Evolutionary conservation across 768 basidiomycete genomes (phyloP).

Genomic region (Boletus patriciae): DNA sequence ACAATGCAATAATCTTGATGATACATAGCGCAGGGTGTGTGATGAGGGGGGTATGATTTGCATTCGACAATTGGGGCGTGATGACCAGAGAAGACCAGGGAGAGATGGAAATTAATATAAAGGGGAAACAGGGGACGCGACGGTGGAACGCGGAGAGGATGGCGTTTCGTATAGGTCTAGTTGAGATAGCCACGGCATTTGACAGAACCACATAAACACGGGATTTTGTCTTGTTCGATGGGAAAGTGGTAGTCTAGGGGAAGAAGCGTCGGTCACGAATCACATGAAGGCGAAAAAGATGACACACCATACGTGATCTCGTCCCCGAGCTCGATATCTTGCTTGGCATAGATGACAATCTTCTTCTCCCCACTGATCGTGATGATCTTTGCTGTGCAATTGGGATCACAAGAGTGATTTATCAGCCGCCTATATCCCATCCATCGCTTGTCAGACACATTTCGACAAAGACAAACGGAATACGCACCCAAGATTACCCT

Average conservation of each 20-base stretch:
- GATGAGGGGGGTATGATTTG: conserved; percentile 27
- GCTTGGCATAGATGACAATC: conserved; percentile 99
- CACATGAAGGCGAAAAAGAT: not conserved
- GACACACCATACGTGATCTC: conserved; percentile 95
- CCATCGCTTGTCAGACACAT: conserved; percentile 13
- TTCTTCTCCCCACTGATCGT: conserved; percentile 92
- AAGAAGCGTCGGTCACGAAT: not conserved
- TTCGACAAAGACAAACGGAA: conserved; percentile 3
- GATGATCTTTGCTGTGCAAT: conserved; percentile 88
- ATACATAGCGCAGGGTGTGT: conserved; percentile 33
- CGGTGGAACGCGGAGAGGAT: not conserved
- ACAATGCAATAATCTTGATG: conserved; percentile 28
- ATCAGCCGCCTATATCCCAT: conserved; percentile 76
- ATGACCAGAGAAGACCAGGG: conserved; percentile 4
- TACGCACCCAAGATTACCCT: conserved; percentile 93
- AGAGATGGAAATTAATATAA: not conserved
- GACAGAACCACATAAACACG: conserved; percentile 84
- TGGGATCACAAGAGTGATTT: conserved; percentile 98
- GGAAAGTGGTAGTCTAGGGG: conserved; percentile 95
- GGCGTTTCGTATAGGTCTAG: conserved; percentile 45
- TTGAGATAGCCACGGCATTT: conserved; percentile 96
- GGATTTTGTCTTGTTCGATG: conserved; percentile 96
- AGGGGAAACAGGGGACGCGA: not conserved
- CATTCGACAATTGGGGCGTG: conserved; percentile 7
- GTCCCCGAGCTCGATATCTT: conserved; percentile 92